Conservation (phyloP, 2,329 filamentous ascomycete species). For the Apiospora kogelbergensis region DNA sequence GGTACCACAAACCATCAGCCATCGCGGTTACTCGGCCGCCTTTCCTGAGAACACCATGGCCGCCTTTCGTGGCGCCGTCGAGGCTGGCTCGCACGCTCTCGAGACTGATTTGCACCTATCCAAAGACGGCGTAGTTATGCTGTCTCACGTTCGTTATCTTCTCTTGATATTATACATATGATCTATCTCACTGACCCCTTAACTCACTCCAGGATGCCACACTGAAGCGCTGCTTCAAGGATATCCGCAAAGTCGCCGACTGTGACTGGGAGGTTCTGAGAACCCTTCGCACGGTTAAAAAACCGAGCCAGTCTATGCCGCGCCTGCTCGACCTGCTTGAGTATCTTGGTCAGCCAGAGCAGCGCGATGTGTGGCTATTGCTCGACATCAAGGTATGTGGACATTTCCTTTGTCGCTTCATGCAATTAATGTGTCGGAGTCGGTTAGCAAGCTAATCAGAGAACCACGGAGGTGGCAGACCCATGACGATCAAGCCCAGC, state of each 20-base stretch:
- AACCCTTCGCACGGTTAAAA: constrained; percentile 63
- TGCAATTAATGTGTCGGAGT: background rate
- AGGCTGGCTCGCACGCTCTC: constrained; percentile 74
- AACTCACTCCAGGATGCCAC: constrained; percentile 59
- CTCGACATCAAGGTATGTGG: constrained; percentile 79
- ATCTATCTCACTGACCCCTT: background rate
- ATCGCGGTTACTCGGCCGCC: constrained; percentile 74
- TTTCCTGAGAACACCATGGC: constrained; percentile 86
- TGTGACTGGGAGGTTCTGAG: constrained; percentile 74
- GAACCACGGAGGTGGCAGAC: background rate
- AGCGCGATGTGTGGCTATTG: constrained; percentile 74
- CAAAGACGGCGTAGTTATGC: constrained; percentile 77
- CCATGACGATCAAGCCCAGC: background rate
- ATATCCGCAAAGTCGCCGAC: constrained; percentile 68
- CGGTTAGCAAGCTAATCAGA: background rate
- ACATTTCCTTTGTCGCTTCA: background rate
- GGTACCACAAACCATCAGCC: constrained; percentile 70
- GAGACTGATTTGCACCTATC: constrained; percentile 89
- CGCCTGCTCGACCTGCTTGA: constrained; percentile 71
- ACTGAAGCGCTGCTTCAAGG: constrained; percentile 79
- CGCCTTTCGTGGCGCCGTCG: constrained; percentile 72
- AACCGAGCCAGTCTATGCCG: constrained; percentile 71
- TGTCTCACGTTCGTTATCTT: constrained; percentile 65
- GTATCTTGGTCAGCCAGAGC: constrained; percentile 64
- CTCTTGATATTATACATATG: too few relatives aligned